phyloP scores from a whole-genome alignment of 2,329 filamentous ascomycete genomes.

The Thyridium curvatum region DNA sequence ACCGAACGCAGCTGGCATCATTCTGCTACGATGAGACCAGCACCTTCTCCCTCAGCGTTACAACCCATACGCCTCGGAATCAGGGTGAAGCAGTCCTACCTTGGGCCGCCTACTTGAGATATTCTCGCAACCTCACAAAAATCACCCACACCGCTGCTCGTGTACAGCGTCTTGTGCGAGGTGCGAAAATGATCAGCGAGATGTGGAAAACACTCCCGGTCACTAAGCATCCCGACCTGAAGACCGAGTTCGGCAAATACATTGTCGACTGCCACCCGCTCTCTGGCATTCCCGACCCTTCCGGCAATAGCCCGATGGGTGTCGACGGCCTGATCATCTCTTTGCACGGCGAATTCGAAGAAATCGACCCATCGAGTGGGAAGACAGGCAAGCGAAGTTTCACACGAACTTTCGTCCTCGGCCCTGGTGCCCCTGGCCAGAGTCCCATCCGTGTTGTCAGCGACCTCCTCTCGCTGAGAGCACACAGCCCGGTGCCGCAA shows the following conservation, averaged over 20 bases:
- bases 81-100: conserved; percentile 36
- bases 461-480: conserved; percentile 70
- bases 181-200: conserved; percentile 57
- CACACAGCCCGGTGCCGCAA: conserved; percentile 44
- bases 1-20: conserved; percentile 56
- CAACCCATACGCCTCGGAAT: conserved; percentile 48
- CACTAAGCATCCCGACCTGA: conserved; percentile 69
- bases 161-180: conserved; percentile 60
- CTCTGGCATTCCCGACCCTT: conserved; percentile 64
- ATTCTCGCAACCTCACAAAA: conserved; percentile 71
- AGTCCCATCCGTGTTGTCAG: conserved; percentile 68
- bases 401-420: conserved; percentile 73
- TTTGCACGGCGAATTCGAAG: conserved; percentile 80
- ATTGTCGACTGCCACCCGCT: conserved; percentile 76
- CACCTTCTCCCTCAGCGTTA: conserved; percentile 69
- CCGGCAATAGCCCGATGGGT: conserved; percentile 54
- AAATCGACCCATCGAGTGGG: conserved; percentile 52
- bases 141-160: conserved; percentile 50
- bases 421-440: conserved; percentile 61
- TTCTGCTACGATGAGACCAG: conserved; percentile 72
- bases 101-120: conserved; percentile 71
- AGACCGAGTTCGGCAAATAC: conserved; percentile 63
- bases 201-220: conserved; percentile 65
- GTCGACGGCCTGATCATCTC: conserved; percentile 74
- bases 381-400: conserved; percentile 67